phyloP scores from a whole-genome alignment of 2,329 filamentous ascomycete genomes.

The Lachnellula suecica region DNA sequence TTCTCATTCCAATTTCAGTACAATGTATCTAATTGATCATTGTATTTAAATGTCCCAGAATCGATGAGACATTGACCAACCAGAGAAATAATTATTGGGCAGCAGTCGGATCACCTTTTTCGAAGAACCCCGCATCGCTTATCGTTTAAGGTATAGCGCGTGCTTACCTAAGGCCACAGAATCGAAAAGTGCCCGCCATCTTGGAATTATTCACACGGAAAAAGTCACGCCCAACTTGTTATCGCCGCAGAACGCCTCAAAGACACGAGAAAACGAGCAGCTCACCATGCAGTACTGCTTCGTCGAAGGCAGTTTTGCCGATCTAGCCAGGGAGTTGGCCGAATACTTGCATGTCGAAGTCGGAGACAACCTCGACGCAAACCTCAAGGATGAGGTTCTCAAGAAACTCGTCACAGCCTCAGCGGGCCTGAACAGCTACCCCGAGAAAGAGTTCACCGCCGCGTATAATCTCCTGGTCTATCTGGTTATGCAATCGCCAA shows the following conservation, averaged over 20 bases:
- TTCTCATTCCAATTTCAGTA: too few relatives aligned
- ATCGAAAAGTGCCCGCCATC: background rate
- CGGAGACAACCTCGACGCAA: conserved; percentile 69
- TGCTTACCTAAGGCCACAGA: background rate
- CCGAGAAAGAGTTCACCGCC: conserved; percentile 95
- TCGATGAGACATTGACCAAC: too few relatives aligned
- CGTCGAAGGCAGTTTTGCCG: conserved; percentile 90
- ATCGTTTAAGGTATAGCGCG: too few relatives aligned
- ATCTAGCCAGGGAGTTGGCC: conserved; percentile 91
- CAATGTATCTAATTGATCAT: too few relatives aligned
- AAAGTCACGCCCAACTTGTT: background rate
- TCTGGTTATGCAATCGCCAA: conserved; percentile 82
- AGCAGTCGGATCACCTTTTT: too few relatives aligned
- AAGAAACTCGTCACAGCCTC: conserved; percentile 86
- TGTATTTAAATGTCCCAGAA: too few relatives aligned
- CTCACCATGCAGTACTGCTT: conserved; percentile 50
- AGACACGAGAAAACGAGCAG: conserved; percentile 14
- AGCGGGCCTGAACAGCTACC: conserved; percentile 73
- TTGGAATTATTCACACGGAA: background rate
- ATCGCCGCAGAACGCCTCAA: conserved; percentile 1
- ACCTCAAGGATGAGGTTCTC: conserved; percentile 78
- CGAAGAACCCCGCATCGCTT: too few relatives aligned
- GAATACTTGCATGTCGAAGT: conserved; percentile 85
- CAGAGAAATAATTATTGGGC: too few relatives aligned
- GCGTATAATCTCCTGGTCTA: conserved; percentile 97